Percentiles rank a stretch among this genome's conserved stretches.
Conservation (phyloP, 176 grass and related monocot genomes). For the Elymus sibiricus region DNA sequence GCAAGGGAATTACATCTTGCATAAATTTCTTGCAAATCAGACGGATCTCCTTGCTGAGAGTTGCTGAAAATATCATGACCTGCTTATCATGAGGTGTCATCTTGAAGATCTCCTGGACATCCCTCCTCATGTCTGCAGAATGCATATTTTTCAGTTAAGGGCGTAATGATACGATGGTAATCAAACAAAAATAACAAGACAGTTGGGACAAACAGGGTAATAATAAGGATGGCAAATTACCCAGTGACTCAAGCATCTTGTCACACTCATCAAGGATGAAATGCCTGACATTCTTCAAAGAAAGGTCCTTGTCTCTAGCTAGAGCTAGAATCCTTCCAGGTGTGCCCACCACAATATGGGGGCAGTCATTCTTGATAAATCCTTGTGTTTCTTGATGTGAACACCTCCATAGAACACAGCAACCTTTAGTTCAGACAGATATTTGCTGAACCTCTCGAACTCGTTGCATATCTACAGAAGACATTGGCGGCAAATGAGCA, state of each 20-base stretch:
- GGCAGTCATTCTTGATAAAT: constrained; percentile 98
- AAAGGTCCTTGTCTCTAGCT: constrained; percentile 86
- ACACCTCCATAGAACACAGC: constrained; percentile 98
- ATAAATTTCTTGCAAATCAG: constrained; percentile 97
- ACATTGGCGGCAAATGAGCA: neutral
- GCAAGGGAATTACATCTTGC: constrained; percentile 96
- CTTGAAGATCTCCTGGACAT: constrained; percentile 99
- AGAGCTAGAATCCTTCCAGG: constrained; percentile 66
- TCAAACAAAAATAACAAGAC: no score
- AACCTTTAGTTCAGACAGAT: constrained; percentile 80
- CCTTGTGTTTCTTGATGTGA: constrained; percentile 90
- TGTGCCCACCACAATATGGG: constrained; percentile 95
- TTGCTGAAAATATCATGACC: constrained; percentile 99
- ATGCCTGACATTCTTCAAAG: constrained; percentile 98
- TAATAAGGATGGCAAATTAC: constrained; percentile 45
- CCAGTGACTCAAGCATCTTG: constrained; percentile 97
- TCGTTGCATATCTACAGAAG: constrained; percentile 81
- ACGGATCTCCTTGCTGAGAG: constrained; percentile 96
- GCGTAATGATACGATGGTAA: neutral
- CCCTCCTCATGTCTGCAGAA: constrained; percentile 88
- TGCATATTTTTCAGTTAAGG: constrained; percentile 19
- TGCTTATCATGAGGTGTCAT: constrained; percentile 99
- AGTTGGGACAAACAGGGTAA: no score
- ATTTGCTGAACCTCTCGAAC: constrained; percentile 99
- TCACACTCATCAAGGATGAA: constrained; percentile 99